Evolutionary conservation across 495 filamentous ascomycete genomes (phyloP).

Genomic region (Daldinia caldariorum): DNA sequence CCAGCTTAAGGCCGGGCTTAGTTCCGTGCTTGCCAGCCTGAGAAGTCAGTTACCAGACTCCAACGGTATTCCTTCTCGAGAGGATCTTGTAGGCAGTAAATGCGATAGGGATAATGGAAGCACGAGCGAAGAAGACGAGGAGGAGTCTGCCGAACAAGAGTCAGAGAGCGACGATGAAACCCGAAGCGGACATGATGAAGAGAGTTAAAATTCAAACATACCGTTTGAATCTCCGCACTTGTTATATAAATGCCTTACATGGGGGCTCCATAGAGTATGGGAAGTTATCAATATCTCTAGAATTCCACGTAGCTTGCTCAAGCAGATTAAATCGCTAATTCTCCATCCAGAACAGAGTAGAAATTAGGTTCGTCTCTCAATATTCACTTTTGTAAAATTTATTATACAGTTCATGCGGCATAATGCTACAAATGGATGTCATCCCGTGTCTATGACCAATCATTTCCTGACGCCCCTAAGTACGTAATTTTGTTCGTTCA

Average conservation of each 20-base stretch:
- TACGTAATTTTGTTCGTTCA: constrained; percentile 55
- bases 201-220: constrained; percentile 21
- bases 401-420: constrained; percentile 50
- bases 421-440: constrained; percentile 47
- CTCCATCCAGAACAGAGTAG: not conserved
- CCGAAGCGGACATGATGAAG: constrained; percentile 19
- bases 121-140: constrained; percentile 12
- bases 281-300: not conserved
- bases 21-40: constrained; percentile 43
- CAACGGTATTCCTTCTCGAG: not conserved
- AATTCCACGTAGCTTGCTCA: not conserved
- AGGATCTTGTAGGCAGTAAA: not conserved
- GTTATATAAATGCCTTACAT: not conserved
- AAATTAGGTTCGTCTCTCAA: constrained; percentile 1
- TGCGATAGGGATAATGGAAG: not conserved
- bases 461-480: constrained; percentile 47
- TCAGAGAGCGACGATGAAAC: constrained; percentile 13
- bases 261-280: too few relatives aligned
- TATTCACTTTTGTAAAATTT: constrained; percentile 32
- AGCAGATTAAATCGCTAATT: not conserved
- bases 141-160: constrained; percentile 10
- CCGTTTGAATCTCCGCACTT: not conserved
- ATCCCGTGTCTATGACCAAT: constrained; percentile 48
- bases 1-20: constrained; percentile 43
- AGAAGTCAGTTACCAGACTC: constrained; percentile 42